A percentile compares a stretch with the other conserved stretches of the same genome.
Conservation (phyloP, 768 basidiomycete species). For the Trametes cingulata region DNA sequence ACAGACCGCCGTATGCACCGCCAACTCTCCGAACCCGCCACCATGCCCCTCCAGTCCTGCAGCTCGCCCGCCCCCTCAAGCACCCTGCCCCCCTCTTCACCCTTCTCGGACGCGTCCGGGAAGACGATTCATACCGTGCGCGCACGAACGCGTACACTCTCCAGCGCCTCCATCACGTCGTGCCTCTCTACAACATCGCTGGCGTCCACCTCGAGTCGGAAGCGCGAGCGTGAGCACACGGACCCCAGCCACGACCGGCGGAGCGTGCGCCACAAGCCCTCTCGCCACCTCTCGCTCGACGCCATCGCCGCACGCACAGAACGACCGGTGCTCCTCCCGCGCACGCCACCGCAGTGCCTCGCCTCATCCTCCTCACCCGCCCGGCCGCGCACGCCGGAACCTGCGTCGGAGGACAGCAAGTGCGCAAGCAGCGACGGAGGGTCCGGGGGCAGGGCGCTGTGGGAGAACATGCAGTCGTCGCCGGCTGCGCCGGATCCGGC, state of each 20-base stretch:
- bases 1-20: constrained; percentile 32
- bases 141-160: constrained; percentile 13
- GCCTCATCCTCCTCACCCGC: constrained; percentile 20
- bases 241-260: constrained; percentile 15
- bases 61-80: constrained; percentile 4
- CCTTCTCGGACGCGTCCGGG: constrained; percentile 19
- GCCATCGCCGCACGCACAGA: constrained; percentile 36
- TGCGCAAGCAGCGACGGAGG: background rate
- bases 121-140: constrained; percentile 21
- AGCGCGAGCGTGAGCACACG: constrained; percentile 2
- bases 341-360: constrained; percentile 28
- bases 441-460: constrained; percentile 20
- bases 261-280: constrained; percentile 11
- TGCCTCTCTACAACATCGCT: background rate
- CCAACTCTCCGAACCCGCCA: constrained; percentile 13
- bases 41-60: background rate
- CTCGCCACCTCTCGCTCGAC: constrained; percentile 35
- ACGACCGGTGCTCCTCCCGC: constrained; percentile 25
- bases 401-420: background rate
- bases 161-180: background rate
- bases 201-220: background rate
- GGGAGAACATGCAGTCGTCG: constrained; percentile 36
- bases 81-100: constrained; percentile 13
- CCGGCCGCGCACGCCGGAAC: constrained; percentile 19
- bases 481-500: constrained; percentile 24